Base-by-base conservation (phyloP, 1,139 yeast genomes). In the Blastobotrys proliferans region DNA sequence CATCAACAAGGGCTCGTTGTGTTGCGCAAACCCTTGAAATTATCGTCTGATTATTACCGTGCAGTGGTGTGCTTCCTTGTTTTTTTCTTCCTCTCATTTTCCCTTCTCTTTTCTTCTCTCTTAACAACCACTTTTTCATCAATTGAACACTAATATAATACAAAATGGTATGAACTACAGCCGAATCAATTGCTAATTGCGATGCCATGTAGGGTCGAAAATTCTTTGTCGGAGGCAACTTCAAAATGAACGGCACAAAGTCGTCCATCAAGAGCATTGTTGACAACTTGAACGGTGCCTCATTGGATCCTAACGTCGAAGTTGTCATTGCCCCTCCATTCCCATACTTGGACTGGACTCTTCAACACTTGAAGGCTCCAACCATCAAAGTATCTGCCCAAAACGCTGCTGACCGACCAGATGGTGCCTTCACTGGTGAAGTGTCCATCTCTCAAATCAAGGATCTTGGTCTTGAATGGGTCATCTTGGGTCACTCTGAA, bases 401-500 rank as follows among this genome's bases (percentile, higher is more conserved):
- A 76, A 90, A 92, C 73, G 79, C 88, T 53, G 90, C 79, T 70
- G 71, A 74, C 68, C 86, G 87, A 78, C 80, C 80, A 52, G 77
- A 90, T 47, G 98, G 99, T 73, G 98, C 99, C 51, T 92, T 67
- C 84, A 92, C 98, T 53, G 99, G 99, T 67, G 99, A 94, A 74
- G 80, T 84, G 64, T 82, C 95, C 29, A 92, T 94, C 47, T 79
- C 76, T 51, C 88, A 88, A 72, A 70, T 92, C 65, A 82, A 85
- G 74, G 99, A 92, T 67, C 77, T 83, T 61, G 95, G 95, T 57
- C 94, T 88, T 58, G 77, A 76, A 54, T 94, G 97, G 97, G 94
- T 92, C 54, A 80, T 92, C 64, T 76, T 94, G 56, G 99, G 99
- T 60, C 99, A 92, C 81, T 87, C 97, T 51, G 99, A 92, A 77